These are phyloP conservation scores for Jimgerdemannia flammicorona DNA, from an alignment of 192 early-diverging fungal genomes.

Conservation along the genomic window DNA sequence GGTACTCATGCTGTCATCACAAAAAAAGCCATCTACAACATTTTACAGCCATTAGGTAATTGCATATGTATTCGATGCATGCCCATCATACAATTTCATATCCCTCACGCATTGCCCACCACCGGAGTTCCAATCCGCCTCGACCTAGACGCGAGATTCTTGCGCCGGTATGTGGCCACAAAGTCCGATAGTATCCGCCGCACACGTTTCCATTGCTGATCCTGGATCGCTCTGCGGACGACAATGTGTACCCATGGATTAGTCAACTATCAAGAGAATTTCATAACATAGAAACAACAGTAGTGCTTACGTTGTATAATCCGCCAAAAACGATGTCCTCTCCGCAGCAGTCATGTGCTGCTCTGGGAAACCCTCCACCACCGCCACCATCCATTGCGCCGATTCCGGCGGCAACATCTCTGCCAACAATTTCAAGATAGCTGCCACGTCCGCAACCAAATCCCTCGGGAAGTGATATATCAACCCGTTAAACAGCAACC, in stretches of 20 bases:
- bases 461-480: constrained; percentile 51
- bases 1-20: too few relatives aligned
- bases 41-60: too few relatives aligned
- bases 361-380: constrained; percentile 40
- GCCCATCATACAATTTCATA: neutral
- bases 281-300: neutral
- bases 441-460: constrained; percentile 49
- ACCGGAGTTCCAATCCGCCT: neutral
- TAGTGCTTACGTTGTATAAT: constrained; percentile 51
- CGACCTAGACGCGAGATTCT: constrained; percentile 22
- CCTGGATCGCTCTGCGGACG: constrained; percentile 41
- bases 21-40: too few relatives aligned
- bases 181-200: constrained; percentile 55
- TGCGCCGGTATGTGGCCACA: constrained; percentile 49
- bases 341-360: constrained; percentile 37
- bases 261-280: neutral
- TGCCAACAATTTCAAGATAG: constrained; percentile 39
- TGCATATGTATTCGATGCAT: too few relatives aligned
- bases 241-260: neutral
- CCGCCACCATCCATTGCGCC: constrained; percentile 41
- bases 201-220: constrained; percentile 47
- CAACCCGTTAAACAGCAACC: constrained; percentile 49
- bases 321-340: constrained; percentile 46
- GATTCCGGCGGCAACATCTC: constrained; percentile 46
- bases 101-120: neutral